Conservation (phyloP, 2,329 filamentous ascomycete genomes). For the Lecanicillium sp. region DNA sequence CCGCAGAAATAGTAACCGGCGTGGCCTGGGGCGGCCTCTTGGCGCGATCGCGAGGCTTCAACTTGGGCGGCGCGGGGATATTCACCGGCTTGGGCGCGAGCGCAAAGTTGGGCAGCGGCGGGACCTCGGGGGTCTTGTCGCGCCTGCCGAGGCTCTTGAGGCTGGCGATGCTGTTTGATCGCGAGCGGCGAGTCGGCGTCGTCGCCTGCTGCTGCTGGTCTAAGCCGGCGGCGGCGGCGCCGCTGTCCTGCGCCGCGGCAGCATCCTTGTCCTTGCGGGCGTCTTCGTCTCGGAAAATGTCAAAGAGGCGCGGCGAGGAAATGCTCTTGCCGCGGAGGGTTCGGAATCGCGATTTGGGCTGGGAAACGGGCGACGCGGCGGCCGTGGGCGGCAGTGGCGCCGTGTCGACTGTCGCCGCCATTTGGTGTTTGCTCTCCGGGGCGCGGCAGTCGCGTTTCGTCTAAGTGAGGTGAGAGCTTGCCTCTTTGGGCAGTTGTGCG, state of each 20-base stretch:
- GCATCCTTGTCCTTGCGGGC: background rate
- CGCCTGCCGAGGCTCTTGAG: slow-evolving; percentile 7
- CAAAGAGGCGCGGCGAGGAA: slow-evolving; percentile 19
- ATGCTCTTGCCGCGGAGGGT: slow-evolving; percentile 26
- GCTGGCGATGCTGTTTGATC: slow-evolving; percentile 19
- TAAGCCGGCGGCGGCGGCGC: too few relatives aligned
- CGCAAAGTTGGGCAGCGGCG: slow-evolving; percentile 16
- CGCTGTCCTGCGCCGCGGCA: too few relatives aligned
- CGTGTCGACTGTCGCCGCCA: too few relatives aligned
- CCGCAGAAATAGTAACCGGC: background rate
- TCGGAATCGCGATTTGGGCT: slow-evolving; percentile 22
- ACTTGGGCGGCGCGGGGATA: slow-evolving; percentile 14
- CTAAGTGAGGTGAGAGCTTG: too few relatives aligned
- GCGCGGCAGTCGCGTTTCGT: too few relatives aligned
- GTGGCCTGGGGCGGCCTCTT: background rate
- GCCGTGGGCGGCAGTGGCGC: slow-evolving; percentile 2
- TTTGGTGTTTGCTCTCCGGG: too few relatives aligned
- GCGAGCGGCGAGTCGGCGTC: slow-evolving; percentile 12
- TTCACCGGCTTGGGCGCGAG: slow-evolving; percentile 21
- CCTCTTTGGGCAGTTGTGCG: too few relatives aligned
- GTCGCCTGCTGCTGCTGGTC: slow-evolving; percentile 10
- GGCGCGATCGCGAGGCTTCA: slow-evolving; percentile 5
- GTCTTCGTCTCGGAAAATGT: slow-evolving; percentile 19
- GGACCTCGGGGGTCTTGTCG: slow-evolving; percentile 15
- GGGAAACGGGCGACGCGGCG: slow-evolving; percentile 4